phyloP scores from a whole-genome alignment of 139 green algal genomes.

The Chlamydomonas schloesseri region DNA sequence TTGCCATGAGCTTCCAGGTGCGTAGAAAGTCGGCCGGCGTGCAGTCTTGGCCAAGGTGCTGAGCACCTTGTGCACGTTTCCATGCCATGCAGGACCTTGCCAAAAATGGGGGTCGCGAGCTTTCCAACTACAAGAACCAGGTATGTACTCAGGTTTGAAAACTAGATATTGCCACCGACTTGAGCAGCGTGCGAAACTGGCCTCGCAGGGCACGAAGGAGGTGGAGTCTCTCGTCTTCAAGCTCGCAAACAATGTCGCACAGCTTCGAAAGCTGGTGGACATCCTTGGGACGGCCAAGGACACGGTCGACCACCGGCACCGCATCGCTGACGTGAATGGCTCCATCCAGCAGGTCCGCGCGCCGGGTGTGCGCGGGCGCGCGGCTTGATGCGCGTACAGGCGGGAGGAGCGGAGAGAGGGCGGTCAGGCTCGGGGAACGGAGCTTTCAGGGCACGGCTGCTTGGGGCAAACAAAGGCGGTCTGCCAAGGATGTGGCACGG shows the following conservation, averaged over 20 bases:
- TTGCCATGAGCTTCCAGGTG: constrained; percentile 32
- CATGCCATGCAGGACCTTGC: constrained; percentile 16
- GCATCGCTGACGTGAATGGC: constrained; percentile 46
- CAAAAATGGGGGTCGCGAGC: constrained; percentile 25
- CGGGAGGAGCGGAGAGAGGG: no score
- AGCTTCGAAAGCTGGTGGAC: constrained; percentile 70
- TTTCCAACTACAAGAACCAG: constrained; percentile 22
- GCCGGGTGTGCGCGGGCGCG: no score
- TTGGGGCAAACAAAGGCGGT: no score
- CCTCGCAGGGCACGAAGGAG: constrained; percentile 20
- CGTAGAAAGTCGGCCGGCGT: no score
- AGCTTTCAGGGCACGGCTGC: no score
- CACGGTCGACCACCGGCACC: constrained; percentile 72
- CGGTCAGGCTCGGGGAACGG: no score
- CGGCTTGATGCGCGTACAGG: no score
- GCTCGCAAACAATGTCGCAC: constrained; percentile 51
- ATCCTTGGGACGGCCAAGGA: constrained; percentile 74
- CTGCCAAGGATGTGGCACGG: no score
- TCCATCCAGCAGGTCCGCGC: constrained; percentile 41
- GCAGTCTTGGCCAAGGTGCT: no score
- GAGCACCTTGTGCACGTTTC: no score
- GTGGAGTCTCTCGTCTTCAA: constrained; percentile 65
- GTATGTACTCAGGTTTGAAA: no score
- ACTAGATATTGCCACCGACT: no score
- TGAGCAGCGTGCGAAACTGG: neutral